Evolutionary conservation across 2,329 filamentous ascomycete species (phyloP), one percentile per base, ranked within the genome.

Genomic region (Colletotrichum simmondsii): DNA sequence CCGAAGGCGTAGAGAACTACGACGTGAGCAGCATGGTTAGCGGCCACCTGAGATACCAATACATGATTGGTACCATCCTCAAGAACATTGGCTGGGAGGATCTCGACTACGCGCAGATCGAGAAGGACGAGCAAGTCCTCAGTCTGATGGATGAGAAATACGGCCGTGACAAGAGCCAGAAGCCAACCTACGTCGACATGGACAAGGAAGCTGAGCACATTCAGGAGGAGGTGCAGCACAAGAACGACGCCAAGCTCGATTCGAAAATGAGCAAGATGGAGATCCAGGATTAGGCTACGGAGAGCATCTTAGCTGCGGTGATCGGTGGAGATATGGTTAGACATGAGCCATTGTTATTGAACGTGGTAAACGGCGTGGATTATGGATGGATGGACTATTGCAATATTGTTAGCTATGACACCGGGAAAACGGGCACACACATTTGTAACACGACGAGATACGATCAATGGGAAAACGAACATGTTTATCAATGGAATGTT

Each of bases 11-110:
- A 66, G 92, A 95, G 80, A 95, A 93, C 76, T 84, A 93, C 65
- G 87, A 94, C 75, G 89, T 92, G 30, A 92, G 89, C 73, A 87
- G 91, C 67, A 86, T 91, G 75, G 88, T 94, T 65, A 90, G 85
- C 75, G 92, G 92, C 19, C 94, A 96, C 81, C 81, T 94, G 72
- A 87, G 91, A 76, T 95, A 95, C 79, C 89, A 92, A 71, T 89
- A 89, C 77, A 84, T 94, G 63, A 85, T 92, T 10, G 92, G 92
- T 19, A 87, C 84, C 56, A 92, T 95, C 71, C 83, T 97, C 35
- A 87, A 88, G 73, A 89, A 89, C 57, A 88, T 94, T 64, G 89
- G 90, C 1, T 92, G 93, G 84, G 93, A 95, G 77, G 90, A 93
- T 77, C 80, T 94, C 65, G 86, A 90, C 70, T 78, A 81, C 24